phyloP scores from a whole-genome alignment of 2,329 filamentous ascomycete species.

The Fusarium ambrosium region DNA sequence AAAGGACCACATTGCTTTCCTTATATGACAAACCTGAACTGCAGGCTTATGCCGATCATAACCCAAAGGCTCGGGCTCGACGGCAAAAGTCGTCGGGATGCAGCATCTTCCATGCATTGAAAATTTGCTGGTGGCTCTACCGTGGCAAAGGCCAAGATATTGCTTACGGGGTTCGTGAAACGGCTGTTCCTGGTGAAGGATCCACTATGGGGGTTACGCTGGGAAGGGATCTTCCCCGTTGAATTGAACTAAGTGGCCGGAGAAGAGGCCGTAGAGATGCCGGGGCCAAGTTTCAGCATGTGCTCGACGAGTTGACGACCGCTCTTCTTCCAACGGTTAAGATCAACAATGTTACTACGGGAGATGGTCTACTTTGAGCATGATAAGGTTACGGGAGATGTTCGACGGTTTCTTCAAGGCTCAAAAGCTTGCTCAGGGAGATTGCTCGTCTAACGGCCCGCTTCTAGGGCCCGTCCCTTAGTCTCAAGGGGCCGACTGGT shows the following conservation, averaged over 20 bases:
- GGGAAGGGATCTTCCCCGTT: background rate
- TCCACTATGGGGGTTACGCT: constrained; percentile 24
- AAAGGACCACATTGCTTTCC: constrained; percentile 11
- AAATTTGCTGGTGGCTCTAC: background rate
- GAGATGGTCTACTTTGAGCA: background rate
- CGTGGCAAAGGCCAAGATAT: constrained; percentile 10
- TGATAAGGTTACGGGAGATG: constrained; percentile 30
- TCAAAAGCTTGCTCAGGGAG: constrained; percentile 8
- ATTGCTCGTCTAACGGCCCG: constrained; percentile 11
- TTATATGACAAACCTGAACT: constrained; percentile 26
- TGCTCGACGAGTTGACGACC: background rate
- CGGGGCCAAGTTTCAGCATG: background rate
- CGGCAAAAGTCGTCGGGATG: background rate
- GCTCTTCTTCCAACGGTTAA: background rate
- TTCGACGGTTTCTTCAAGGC: constrained; percentile 4
- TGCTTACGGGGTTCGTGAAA: constrained; percentile 20
- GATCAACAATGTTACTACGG: background rate
- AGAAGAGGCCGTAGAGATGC: constrained; percentile 3
- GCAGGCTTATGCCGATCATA: constrained; percentile 24
- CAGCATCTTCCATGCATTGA: background rate
- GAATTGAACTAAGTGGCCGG: background rate
- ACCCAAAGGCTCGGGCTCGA: background rate
- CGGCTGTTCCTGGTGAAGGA: constrained; percentile 1
- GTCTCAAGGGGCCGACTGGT: background rate
- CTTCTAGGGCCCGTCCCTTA: constrained; percentile 6